Evolutionary conservation across 495 filamentous ascomycete species (phyloP).

Genomic region (Chaetomium tenue): DNA sequence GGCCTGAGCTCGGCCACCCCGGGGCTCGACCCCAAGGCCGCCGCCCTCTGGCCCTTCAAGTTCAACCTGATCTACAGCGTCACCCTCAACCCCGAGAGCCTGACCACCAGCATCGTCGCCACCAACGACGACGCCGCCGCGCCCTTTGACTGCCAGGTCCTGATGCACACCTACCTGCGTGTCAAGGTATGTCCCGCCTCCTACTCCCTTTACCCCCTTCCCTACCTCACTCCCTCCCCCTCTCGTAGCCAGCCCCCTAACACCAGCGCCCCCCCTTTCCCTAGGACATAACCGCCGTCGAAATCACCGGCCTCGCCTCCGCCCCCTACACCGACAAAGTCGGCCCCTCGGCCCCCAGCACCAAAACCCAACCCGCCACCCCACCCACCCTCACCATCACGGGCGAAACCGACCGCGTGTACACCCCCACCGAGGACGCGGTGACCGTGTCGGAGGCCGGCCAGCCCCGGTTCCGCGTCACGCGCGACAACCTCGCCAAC

Average conservation of each 20-base stretch:
- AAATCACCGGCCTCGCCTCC: conserved; percentile 68
- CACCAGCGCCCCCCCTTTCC: too few relatives aligned
- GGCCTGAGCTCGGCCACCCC: conserved; percentile 64
- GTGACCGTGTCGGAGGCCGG: conserved; percentile 61
- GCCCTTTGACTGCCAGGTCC: conserved; percentile 84
- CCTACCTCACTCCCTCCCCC: not conserved
- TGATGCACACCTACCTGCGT: conserved; percentile 87
- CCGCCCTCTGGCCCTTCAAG: conserved; percentile 70
- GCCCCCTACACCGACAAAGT: conserved; percentile 82
- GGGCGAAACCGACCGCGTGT: conserved; percentile 76
- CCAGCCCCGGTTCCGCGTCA: conserved; percentile 63
- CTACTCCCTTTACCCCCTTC: conserved; percentile 1
- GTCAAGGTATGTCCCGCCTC: conserved; percentile 59
- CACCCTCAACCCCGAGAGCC: conserved; percentile 66
- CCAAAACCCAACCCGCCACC: conserved; percentile 54
- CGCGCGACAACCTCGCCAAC: conserved; percentile 76
- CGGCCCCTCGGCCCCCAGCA: conserved; percentile 48
- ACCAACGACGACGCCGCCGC: conserved; percentile 77
- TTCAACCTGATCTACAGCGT: conserved; percentile 94
- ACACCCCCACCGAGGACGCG: conserved; percentile 45
- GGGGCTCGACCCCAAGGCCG: conserved; percentile 62
- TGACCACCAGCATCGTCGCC: conserved; percentile 82
- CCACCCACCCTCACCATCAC: conserved; percentile 54
- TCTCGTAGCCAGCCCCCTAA: conserved; percentile 3
- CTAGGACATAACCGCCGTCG: conserved; percentile 70